Base-by-base conservation (phyloP, 2,329 filamentous ascomycete genomes). In the Trichoderma gracile region DNA sequence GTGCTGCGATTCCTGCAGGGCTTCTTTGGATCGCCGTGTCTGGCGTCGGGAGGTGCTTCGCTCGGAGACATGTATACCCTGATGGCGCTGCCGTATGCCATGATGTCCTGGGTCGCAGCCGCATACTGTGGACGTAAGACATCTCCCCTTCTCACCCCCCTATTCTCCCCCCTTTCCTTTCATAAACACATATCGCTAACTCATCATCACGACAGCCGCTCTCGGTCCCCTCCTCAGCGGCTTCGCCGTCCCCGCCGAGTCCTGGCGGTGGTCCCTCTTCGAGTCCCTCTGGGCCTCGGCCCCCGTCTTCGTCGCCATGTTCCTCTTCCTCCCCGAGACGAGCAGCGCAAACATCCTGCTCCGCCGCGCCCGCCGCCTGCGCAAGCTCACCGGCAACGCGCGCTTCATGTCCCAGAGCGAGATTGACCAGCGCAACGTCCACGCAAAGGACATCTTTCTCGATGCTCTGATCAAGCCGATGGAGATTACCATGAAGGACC, bases 301-400 rank as follows among this genome's bases (percentile, higher is more conserved):
- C 0, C 86, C 86, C 0, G 72, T 88, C 49, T 82, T 89, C 68
- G 67, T 89, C n/a, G 61, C 82, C 58, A 84, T 90, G 81, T 82
- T 88, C 70, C 70, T 87, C 67, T 80, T 85, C 67, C 81, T 90
- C 25, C 88, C 88, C 0, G 88, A 91, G 77, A 90, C 88, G 0
- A 83, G 78, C 61, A 74, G 81, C 0, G 76, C 80, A 8, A 88
- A 81, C 66, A 86, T 90, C 69, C 81, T 90, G 3, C 79, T 86
- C 53, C 83, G 82, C 25, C 85, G 88, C 10, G 86, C 87, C 3
- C 72, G 77, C 55, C 84, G 87, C n/a, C 80, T 90, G 5, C 82
- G 88, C 62, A 84, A 82, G 70, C 75, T 84, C 46, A 88, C 86
- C 0, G 86, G 85, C n/a, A 81, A 83, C 68, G 66, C 74, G 4